Conservation (phyloP, 148 eudicot species). For the Spergularia marina region DNA sequence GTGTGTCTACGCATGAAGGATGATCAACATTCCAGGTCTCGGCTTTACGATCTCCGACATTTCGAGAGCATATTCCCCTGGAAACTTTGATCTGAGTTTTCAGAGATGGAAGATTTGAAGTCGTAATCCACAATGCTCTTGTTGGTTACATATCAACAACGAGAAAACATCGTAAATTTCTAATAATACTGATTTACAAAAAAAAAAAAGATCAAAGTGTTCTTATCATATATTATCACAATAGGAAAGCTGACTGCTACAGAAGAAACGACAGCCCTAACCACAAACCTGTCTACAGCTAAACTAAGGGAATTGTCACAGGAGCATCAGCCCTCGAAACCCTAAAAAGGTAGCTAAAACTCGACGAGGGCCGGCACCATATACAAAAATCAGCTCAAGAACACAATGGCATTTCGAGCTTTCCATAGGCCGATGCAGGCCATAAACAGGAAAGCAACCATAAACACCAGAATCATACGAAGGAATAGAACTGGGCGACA, state of each 20-base stretch:
- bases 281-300: conserved; percentile 26
- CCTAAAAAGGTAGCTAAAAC: conserved; percentile 14
- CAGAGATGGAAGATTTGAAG: not conserved
- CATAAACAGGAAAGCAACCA: conserved; percentile 39
- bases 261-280: conserved; percentile 18
- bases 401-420: conserved; percentile 11
- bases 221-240: not conserved
- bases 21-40: no score
- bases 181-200: conserved; percentile 20
- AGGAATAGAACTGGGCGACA: conserved; percentile 9
- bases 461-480: conserved; percentile 37
- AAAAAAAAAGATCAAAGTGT: not conserved
- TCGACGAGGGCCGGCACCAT: not conserved
- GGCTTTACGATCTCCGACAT: no score
- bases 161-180: conserved; percentile 9
- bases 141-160: no score
- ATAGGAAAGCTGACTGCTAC: conserved; percentile 18
- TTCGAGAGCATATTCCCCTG: no score
- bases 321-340: conserved; percentile 14
- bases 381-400: conserved; percentile 26
- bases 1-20: no score
- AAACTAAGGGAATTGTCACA: conserved; percentile 11
- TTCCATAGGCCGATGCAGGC: conserved; percentile 42
- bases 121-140: not conserved
- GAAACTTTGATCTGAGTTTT: no score